A percentile compares a stretch with the other conserved stretches of the same genome.
These are phyloP conservation scores for Iris macrosiphon DNA, from an alignment of 106 monocot species.

Conservation along the genomic window DNA sequence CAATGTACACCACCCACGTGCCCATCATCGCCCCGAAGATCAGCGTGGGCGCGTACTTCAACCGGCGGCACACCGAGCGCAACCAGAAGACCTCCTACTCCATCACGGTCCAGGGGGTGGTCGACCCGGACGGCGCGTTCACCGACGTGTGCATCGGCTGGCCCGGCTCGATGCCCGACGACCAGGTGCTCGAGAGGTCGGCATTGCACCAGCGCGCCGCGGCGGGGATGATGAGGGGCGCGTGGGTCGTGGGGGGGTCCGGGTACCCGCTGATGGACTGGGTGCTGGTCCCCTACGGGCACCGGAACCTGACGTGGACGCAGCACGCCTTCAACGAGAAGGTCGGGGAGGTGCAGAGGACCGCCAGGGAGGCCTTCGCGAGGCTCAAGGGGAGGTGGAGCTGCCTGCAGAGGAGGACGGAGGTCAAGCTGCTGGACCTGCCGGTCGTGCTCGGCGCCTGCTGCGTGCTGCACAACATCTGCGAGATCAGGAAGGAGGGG, in stretches of 20 bases:
- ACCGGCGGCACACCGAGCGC: slow-evolving; percentile 44
- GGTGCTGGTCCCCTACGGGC: slow-evolving; percentile 72
- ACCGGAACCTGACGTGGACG: slow-evolving; percentile 72
- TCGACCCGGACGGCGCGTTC: slow-evolving; percentile 43
- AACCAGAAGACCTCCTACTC: slow-evolving; percentile 62
- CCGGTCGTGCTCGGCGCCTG: slow-evolving; percentile 70
- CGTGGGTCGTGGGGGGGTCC: slow-evolving; percentile 51
- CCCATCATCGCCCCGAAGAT: slow-evolving; percentile 73
- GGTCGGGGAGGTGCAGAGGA: slow-evolving; percentile 61
- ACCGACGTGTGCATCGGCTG: slow-evolving; percentile 58
- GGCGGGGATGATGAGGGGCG: slow-evolving; percentile 15
- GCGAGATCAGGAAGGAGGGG: slow-evolving; percentile 54
- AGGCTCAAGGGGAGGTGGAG: slow-evolving; percentile 65
- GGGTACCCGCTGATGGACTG: slow-evolving; percentile 71
- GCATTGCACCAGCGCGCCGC: slow-evolving; percentile 19
- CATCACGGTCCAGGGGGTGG: slow-evolving; percentile 51
- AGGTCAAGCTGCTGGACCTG: slow-evolving; percentile 71
- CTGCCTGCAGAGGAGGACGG: slow-evolving; percentile 73
- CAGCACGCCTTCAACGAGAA: slow-evolving; percentile 89
- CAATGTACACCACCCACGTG: slow-evolving; percentile 79
- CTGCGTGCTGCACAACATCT: slow-evolving; percentile 75
- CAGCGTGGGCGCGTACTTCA: slow-evolving; percentile 44
- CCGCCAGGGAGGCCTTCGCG: slow-evolving; percentile 48
- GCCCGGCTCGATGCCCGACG: slow-evolving; percentile 50
- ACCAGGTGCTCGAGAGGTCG: slow-evolving; percentile 44